These are phyloP conservation scores for Solanum ahanhuiri DNA, from an alignment of 257 asterid genomes.

Conservation along the genomic window DNA sequence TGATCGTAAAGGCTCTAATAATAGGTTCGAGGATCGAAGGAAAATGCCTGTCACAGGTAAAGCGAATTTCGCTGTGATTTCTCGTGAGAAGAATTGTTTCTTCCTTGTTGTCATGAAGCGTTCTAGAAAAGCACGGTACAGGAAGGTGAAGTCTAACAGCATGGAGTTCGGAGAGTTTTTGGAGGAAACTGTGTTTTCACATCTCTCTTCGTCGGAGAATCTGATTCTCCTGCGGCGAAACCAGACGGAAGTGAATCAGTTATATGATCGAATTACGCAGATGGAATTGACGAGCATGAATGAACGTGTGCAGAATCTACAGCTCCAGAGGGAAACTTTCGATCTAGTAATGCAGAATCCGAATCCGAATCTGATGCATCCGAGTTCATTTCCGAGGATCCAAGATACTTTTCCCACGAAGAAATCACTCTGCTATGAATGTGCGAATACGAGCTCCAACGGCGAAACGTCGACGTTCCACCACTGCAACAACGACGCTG, in stretches of 20 bases:
- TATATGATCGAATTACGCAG: constrained; percentile 23
- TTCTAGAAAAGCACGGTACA: constrained; percentile 46
- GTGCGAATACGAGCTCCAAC: constrained; percentile 19
- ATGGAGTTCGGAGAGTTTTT: constrained; percentile 23
- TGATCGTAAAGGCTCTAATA: constrained; percentile 17
- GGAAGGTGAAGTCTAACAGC: constrained; percentile 30
- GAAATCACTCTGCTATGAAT: constrained; percentile 29
- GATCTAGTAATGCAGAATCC: constrained; percentile 23
- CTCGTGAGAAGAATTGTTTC: constrained; percentile 42
- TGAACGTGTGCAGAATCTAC: constrained; percentile 8
- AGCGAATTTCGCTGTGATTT: constrained; percentile 41
- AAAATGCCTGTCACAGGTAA: constrained; percentile 58
- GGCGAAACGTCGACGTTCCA: constrained; percentile 40
- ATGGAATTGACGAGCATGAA: constrained; percentile 3
- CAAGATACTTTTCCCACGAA: constrained; percentile 18
- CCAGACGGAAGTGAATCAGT: constrained; percentile 15
- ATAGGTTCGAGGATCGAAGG: constrained; percentile 33
- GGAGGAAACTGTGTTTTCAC: constrained; percentile 34
- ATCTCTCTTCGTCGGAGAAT: neutral
- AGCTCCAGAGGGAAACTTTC: constrained; percentile 25
- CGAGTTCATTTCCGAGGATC: constrained; percentile 9
- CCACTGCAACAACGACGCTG: constrained; percentile 57
- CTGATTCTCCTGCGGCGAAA: constrained; percentile 30
- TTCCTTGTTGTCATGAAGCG: constrained; percentile 68
- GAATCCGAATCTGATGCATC: constrained; percentile 1